phyloP scores from a whole-genome alignment of 352 stramenopile genomes.

The Nothophytophthora sp. region DNA sequence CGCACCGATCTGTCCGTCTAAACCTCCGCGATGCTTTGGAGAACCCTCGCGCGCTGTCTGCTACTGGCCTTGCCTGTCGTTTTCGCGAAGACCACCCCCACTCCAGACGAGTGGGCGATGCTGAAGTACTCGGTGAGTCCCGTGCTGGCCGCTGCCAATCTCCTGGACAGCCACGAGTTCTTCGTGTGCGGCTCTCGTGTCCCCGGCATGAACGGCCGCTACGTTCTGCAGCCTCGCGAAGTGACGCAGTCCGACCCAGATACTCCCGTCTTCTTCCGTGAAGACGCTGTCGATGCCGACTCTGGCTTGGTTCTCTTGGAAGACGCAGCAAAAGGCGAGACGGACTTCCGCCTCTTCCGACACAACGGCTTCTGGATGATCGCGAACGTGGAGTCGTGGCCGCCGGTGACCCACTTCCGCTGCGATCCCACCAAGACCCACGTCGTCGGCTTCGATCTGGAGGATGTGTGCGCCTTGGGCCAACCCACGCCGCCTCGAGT shows the following conservation, averaged over 20 bases:
- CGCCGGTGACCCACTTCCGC: conserved; percentile 56
- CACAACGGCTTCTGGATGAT: conserved; percentile 75
- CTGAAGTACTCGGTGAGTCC: background rate
- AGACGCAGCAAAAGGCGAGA: background rate
- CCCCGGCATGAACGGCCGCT: conserved; percentile 54
- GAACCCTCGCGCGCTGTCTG: too few species aligned
- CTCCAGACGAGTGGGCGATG: conserved; percentile 1
- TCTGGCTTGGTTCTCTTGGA: background rate
- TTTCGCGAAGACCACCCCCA: background rate
- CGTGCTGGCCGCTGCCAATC: conserved; percentile 14
- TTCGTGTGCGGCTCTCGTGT: conserved; percentile 58
- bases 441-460: conserved; percentile 21
- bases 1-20: too few species aligned
- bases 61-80: background rate
- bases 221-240: conserved; percentile 32
- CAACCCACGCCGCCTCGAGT: conserved; percentile 33
- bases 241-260: conserved; percentile 30
- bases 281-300: conserved; percentile 35
- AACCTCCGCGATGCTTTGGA: too few species aligned
- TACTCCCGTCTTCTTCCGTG: conserved; percentile 45
- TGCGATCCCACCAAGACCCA: conserved; percentile 55
- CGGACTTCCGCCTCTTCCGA: conserved; percentile 59
- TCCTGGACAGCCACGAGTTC: conserved; percentile 37
- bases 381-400: conserved; percentile 53
- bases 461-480: conserved; percentile 27